A percentile compares a stretch with the other conserved stretches of the same genome.
phyloP scores from a whole-genome alignment of 768 basidiomycete species.

The Obba rivulosa region DNA sequence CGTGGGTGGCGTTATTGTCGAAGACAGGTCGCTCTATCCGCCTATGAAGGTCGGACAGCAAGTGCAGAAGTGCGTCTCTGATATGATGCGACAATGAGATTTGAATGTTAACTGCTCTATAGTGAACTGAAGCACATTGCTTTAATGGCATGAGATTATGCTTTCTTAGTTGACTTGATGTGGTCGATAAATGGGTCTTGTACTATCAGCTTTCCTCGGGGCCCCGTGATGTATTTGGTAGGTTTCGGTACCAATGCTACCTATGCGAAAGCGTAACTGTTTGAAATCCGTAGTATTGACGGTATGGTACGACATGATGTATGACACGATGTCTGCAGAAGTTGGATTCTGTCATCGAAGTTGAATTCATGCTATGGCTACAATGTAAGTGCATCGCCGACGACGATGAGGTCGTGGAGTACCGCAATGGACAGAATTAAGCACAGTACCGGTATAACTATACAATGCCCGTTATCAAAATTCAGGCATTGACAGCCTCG shows the following conservation, averaged over 20 bases:
- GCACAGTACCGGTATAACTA: neutral
- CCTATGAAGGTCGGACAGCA: constrained; percentile 88
- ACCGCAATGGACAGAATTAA: neutral
- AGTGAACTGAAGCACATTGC: constrained; percentile 83
- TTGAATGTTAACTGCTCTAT: neutral
- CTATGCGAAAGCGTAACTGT: too few species aligned
- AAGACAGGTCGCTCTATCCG: constrained; percentile 42
- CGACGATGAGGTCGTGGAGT: constrained; percentile 12
- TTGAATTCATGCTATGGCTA: constrained; percentile 13
- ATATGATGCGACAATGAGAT: neutral
- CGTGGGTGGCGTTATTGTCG: constrained; percentile 35
- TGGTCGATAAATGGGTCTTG: neutral
- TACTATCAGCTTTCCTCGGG: neutral
- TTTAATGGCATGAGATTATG: constrained; percentile 53
- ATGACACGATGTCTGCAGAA: constrained; percentile 1
- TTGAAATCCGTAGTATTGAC: neutral
- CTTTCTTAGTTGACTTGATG: neutral
- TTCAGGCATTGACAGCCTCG: constrained; percentile 1
- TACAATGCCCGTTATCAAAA: neutral
- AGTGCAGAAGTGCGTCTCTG: constrained; percentile 62
- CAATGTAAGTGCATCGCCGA: constrained; percentile 3
- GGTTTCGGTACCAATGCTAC: too few species aligned
- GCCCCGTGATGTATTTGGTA: too few species aligned
- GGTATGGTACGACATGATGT: neutral
- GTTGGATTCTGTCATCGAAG: constrained; percentile 1